Conservation (phyloP, 768 basidiomycete species). For the Trametes villosa region DNA sequence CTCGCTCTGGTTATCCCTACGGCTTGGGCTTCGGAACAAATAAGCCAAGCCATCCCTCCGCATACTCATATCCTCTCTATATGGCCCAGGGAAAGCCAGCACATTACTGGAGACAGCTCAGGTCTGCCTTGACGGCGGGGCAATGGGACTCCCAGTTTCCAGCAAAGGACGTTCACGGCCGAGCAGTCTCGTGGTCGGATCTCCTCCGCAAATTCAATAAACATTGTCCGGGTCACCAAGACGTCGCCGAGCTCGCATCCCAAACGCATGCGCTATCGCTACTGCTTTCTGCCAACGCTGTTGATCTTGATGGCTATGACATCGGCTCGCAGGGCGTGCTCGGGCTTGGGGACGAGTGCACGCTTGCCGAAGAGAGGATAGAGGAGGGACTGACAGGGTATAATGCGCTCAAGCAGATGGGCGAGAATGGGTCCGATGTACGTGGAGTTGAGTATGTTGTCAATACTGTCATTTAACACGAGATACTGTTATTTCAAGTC, state of each 20-base stretch:
- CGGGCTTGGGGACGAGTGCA: constrained; percentile 60
- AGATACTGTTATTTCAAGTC: constrained; percentile 48
- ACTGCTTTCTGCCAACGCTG: constrained; percentile 45
- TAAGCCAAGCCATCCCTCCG: too few relatives aligned
- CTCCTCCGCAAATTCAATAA: constrained; percentile 88
- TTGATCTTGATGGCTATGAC: constrained; percentile 54
- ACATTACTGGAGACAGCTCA: constrained; percentile 80
- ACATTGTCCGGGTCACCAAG: constrained; percentile 65
- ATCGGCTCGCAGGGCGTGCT: constrained; percentile 41
- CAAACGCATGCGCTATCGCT: constrained; percentile 69
- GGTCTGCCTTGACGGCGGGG: constrained; percentile 71
- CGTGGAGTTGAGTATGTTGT: constrained; percentile 35
- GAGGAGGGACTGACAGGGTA: constrained; percentile 64
- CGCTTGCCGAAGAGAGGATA: constrained; percentile 54
- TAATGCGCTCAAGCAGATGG: constrained; percentile 53
- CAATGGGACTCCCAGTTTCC: constrained; percentile 68
- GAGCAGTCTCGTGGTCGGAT: constrained; percentile 70
- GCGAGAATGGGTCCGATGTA: constrained; percentile 61
- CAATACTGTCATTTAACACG: constrained; percentile 14
- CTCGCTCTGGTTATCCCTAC: too few relatives aligned
- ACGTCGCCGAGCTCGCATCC: constrained; percentile 66
- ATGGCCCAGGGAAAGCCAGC: constrained; percentile 64
- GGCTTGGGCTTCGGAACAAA: too few relatives aligned
- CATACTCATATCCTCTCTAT: too few relatives aligned
- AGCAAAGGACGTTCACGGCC: constrained; percentile 60